A percentile compares a stretch with the other conserved stretches of the same genome.
phyloP scores from a whole-genome alignment of 257 asterid species.

The Ilex aquifolium region DNA sequence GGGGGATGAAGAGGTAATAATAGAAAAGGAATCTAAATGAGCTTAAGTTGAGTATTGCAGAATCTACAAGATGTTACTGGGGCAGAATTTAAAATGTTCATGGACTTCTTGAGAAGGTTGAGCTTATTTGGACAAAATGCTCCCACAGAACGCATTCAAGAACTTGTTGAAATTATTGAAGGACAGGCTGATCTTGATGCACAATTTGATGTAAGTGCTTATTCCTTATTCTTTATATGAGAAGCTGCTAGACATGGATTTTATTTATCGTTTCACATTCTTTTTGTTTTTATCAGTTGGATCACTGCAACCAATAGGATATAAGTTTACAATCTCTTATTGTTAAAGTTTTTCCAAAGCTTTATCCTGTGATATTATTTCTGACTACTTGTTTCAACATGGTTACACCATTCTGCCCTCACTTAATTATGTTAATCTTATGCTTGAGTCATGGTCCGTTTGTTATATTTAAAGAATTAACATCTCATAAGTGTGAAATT shows the following conservation, averaged over 20 bases:
- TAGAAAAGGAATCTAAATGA: no score
- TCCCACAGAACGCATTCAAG: slow-evolving; percentile 78
- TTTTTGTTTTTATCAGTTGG: no score
- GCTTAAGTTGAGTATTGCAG: slow-evolving; percentile 30
- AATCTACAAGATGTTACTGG: slow-evolving; percentile 93
- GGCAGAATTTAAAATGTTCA: slow-evolving; percentile 76
- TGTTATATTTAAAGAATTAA: no score
- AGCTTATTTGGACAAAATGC: slow-evolving; percentile 81
- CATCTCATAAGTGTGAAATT: no score
- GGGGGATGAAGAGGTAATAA: background rate
- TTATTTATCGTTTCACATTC: slow-evolving; percentile 2
- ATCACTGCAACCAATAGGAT: no score
- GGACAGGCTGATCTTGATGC: slow-evolving; percentile 99
- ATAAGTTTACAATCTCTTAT: no score
- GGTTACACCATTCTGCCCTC: no score
- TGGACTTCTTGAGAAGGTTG: slow-evolving; percentile 88
- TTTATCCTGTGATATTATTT: no score
- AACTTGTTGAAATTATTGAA: slow-evolving; percentile 94
- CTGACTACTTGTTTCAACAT: no score
- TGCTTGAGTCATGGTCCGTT: no score
- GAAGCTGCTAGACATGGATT: slow-evolving; percentile 5
- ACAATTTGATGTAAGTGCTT: slow-evolving; percentile 64
- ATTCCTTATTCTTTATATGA: slow-evolving; percentile 13
- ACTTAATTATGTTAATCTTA: no score
- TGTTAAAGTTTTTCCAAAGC: no score